Conservation (phyloP, 2,329 filamentous ascomycete genomes). For the Colletotrichum sp. region DNA sequence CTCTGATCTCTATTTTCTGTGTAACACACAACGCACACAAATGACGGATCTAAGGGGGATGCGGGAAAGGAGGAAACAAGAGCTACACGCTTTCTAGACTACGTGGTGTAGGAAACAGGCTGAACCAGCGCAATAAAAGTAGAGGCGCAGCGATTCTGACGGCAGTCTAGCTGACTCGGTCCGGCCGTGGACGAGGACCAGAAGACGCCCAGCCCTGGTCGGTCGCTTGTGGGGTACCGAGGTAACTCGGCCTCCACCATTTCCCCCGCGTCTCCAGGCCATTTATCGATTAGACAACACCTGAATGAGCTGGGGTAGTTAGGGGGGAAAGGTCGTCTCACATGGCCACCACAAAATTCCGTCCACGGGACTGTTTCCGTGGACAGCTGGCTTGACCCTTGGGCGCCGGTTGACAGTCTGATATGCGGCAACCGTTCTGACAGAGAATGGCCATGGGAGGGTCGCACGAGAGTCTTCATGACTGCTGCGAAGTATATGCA, state of each 20-base stretch:
- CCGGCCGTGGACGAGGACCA: neutral
- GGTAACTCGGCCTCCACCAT: constrained; percentile 20
- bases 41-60: neutral
- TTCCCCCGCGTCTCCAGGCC: constrained; percentile 16
- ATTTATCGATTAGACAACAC: constrained; percentile 2
- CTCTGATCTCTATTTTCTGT: neutral
- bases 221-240: constrained; percentile 4
- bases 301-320: neutral
- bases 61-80: neutral
- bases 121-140: neutral
- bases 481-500: neutral
- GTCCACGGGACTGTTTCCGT: constrained; percentile 12
- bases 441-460: neutral
- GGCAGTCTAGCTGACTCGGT: constrained; percentile 19
- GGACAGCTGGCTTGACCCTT: neutral
- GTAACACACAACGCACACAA: neutral
- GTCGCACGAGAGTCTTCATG: neutral
- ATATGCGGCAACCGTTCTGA: neutral
- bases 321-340: neutral
- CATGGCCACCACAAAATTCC: neutral
- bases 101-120: neutral
- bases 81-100: neutral
- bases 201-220: constrained; percentile 4
- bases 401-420: neutral
- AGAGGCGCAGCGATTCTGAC: neutral